phyloP scores from a whole-genome alignment of 345 rosid species.

The Brassica incana region DNA sequence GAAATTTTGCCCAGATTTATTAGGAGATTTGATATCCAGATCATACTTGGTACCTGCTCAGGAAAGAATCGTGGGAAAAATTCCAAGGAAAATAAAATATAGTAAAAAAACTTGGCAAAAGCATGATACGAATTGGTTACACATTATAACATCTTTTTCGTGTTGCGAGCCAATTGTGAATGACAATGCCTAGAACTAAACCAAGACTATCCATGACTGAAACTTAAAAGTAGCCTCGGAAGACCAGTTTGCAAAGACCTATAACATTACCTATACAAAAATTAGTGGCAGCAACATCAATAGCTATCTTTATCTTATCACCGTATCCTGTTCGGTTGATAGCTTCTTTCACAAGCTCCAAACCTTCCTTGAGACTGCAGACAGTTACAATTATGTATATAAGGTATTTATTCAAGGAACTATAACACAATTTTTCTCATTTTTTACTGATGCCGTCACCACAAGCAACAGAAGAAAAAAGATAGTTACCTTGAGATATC shows the following conservation, averaged over 20 bases:
- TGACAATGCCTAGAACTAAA: slow-evolving; percentile 18
- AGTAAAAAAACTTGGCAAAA: not conserved
- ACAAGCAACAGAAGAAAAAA: slow-evolving; percentile 6
- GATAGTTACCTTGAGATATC: slow-evolving; percentile 71
- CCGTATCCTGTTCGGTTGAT: slow-evolving; percentile 79
- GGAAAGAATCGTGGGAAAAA: slow-evolving; percentile 4
- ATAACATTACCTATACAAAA: slow-evolving; percentile 75
- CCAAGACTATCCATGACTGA: slow-evolving; percentile 13
- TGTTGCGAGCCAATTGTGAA: slow-evolving; percentile 17
- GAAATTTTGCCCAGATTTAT: slow-evolving; percentile 81
- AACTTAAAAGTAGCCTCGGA: not conserved
- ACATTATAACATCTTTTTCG: not conserved
- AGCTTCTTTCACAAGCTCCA: slow-evolving; percentile 93
- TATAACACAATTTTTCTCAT: not conserved
- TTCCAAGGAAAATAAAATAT: not conserved
- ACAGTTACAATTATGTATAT: slow-evolving; percentile 16
- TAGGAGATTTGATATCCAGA: slow-evolving; percentile 68
- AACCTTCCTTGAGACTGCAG: slow-evolving; percentile 83
- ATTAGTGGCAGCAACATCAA: slow-evolving; percentile 82
- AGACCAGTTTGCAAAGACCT: slow-evolving; percentile 27
- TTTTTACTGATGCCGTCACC: not conserved
- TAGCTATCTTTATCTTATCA: slow-evolving; percentile 87
- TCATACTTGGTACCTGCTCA: slow-evolving; percentile 87
- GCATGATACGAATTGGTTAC: not conserved
- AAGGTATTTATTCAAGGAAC: slow-evolving; percentile 15